Conservation (phyloP, 2,329 filamentous ascomycete genomes). For the Ophiostoma fasciatum region DNA sequence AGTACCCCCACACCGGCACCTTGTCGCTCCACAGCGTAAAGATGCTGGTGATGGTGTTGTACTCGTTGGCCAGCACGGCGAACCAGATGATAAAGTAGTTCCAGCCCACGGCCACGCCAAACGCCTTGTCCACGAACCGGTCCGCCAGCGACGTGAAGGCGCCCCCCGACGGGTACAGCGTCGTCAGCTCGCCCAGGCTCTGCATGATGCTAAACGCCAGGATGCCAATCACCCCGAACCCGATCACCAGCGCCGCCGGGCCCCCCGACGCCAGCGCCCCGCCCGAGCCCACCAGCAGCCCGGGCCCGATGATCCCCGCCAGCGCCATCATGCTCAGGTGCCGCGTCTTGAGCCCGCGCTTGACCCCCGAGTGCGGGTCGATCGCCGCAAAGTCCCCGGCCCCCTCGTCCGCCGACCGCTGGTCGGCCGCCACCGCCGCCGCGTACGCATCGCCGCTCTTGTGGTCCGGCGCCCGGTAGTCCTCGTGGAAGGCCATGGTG, state of each 20-base stretch:
- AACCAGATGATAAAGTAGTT: conserved; percentile 57
- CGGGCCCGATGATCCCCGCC: conserved; percentile 51
- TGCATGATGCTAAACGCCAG: conserved; percentile 57
- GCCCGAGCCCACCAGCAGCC: conserved; percentile 56
- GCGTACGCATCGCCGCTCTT: too few species aligned
- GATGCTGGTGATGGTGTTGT: conserved; percentile 53
- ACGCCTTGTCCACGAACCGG: conserved; percentile 55
- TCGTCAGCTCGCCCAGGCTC: conserved; percentile 59
- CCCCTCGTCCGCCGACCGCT: conserved; percentile 24
- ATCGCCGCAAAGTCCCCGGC: conserved; percentile 32
- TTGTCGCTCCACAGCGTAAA: conserved; percentile 49
- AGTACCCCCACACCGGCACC: conserved; percentile 51
- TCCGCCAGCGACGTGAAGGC: conserved; percentile 57
- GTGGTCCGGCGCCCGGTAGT: too few species aligned
- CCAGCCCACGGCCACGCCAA: conserved; percentile 55
- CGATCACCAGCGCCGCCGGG: conserved; percentile 57
- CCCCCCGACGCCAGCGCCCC: conserved; percentile 54
- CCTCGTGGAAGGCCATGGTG: too few species aligned
- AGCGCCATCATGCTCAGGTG: conserved; percentile 53
- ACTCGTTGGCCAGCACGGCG: conserved; percentile 53
- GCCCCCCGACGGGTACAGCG: conserved; percentile 55
- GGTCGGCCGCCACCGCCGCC: conserved; percentile 18
- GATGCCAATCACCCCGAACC: conserved; percentile 56
- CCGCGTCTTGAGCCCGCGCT: conserved; percentile 52
- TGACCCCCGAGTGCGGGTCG: conserved; percentile 50